Evolutionary conservation across 2,329 filamentous ascomycete species (phyloP), one percentile per base, ranked within the genome.

Genomic region (Nannizzia gypsea): DNA sequence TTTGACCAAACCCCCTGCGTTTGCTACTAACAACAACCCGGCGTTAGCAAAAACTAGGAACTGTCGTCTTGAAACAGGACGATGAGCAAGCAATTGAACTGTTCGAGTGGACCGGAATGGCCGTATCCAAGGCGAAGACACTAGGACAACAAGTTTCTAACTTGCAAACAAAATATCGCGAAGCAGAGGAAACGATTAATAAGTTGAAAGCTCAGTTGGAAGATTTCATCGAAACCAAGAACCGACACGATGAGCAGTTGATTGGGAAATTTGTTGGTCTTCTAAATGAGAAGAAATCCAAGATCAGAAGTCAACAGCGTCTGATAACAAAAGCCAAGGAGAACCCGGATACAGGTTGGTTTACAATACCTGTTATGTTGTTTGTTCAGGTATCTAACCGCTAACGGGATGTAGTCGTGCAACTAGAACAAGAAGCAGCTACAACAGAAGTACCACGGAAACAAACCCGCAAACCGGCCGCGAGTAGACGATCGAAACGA

Each of bases 201-300:
- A 75, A 76, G 62, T 72, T 85, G 40, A 78, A 77, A 60, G 69
- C 73, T 26, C 81, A 84, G 65, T 73, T 85, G 6, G 75, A 83
- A 34, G 80, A 83, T 57, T 75, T 85, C n/a, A 75, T 82, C 62
- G 72, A 74, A 61, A 77, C 79, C 1, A 85, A 85, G 65, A 72
- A 73, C 62, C 77, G 80, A 57, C 78, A 84, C 61, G 82, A 86
- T 63, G 74, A 78, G 17, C 76, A 78, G 52, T 70, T 85, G 63
- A 69, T 85, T n/a, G 73, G 76, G 59, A 83, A 83, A 66, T 84
- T 84, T 62, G 76, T 76, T 58, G 76, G 78, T 55, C 66, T 86
- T 24, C 71, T 86, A 6, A 85, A 86, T 61, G 78, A 80, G 63
- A 86, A 86, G 71, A 85, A 85, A 71, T 73, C 82, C 4, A 85